Evolutionary conservation across 2,329 filamentous ascomycete species (phyloP).

Genomic region (Ceratocystis colombiana): DNA sequence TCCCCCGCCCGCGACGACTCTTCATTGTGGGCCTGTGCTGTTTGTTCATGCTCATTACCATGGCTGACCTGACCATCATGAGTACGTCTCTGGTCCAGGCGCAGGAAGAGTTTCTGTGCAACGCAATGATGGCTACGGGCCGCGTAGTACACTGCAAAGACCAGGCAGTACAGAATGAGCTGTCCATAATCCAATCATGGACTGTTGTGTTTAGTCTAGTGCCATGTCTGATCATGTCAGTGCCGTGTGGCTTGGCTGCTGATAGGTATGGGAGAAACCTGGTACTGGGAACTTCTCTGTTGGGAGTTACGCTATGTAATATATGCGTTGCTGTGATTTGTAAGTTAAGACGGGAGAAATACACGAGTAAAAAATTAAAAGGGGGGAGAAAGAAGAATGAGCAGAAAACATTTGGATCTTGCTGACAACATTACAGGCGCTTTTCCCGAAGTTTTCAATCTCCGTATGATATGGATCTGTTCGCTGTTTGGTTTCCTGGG

Average conservation of each 20-base stretch:
- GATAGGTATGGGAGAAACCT: conserved; percentile 27
- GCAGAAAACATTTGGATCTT: not conserved
- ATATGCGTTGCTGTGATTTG: conserved; percentile 23
- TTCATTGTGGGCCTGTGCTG: conserved; percentile 20
- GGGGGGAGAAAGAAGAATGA: too few relatives aligned
- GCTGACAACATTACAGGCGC: conserved; percentile 16
- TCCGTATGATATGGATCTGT: conserved; percentile 26
- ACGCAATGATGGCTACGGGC: not conserved
- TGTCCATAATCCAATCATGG: conserved; percentile 27
- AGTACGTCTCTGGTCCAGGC: conserved; percentile 24
- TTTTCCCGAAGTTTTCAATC: conserved; percentile 25
- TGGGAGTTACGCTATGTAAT: conserved; percentile 23
- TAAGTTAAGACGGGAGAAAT: conserved; percentile 10
- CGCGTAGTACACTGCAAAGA: conserved; percentile 26
- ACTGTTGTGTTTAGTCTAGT: conserved; percentile 26
- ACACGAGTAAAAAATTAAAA: not conserved
- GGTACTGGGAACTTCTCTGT: conserved; percentile 25
- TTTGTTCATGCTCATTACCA: conserved; percentile 24
- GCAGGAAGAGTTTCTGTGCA: conserved; percentile 25
- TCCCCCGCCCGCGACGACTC: not conserved
- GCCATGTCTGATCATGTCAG: conserved; percentile 26
- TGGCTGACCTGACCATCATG: conserved; percentile 23
- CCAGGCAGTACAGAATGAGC: conserved; percentile 27
- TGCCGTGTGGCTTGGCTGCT: conserved; percentile 27
- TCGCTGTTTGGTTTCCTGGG: conserved; percentile 26